Evolutionary conservation across 139 green algal genomes (phyloP).

Genomic region (Pseudopediastrum boryanum): DNA sequence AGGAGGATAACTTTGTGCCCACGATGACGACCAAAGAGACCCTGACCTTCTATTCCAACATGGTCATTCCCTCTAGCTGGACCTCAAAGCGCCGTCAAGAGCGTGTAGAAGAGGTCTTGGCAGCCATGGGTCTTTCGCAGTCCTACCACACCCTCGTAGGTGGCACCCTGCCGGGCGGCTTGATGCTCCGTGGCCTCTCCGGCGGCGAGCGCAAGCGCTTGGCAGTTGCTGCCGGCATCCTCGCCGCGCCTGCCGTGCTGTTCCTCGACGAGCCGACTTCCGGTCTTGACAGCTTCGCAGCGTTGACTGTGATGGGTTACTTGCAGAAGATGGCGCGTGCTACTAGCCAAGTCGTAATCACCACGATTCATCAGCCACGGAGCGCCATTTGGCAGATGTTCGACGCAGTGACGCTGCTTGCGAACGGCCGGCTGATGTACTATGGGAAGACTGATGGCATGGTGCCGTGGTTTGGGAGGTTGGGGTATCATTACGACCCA

Average conservation of each 20-base stretch:
- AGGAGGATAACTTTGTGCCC: conserved; percentile 36
- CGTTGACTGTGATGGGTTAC: conserved; percentile 50
- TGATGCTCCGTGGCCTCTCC: conserved; percentile 60
- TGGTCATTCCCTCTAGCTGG: conserved; percentile 2
- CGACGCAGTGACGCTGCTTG: conserved; percentile 76
- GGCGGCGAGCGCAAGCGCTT: conserved; percentile 90
- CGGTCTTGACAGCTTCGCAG: conserved; percentile 75
- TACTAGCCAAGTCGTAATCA: conserved; percentile 67
- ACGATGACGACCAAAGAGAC: conserved; percentile 29
- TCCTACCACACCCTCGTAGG: conserved; percentile 45
- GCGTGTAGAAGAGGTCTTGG: not conserved
- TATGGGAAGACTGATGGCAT: conserved; percentile 20
- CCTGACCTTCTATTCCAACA: conserved; percentile 29
- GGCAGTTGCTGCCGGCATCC: conserved; percentile 71
- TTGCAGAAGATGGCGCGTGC: conserved; percentile 51
- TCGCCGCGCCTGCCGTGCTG: conserved; percentile 61
- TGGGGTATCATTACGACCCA: conserved; percentile 29
- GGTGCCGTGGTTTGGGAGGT: conserved; percentile 35
- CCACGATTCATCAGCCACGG: conserved; percentile 79
- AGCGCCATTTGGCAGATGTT: conserved; percentile 80
- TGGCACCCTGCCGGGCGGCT: conserved; percentile 71
- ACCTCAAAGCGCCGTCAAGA: not conserved
- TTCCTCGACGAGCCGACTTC: conserved; percentile 81
- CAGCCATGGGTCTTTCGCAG: not conserved
- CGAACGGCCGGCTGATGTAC: conserved; percentile 39